Evolutionary conservation across 2,329 filamentous ascomycete genomes (phyloP), one percentile per base, ranked within the genome.

Genomic region (Zymoseptoria pseudotritici): DNA sequence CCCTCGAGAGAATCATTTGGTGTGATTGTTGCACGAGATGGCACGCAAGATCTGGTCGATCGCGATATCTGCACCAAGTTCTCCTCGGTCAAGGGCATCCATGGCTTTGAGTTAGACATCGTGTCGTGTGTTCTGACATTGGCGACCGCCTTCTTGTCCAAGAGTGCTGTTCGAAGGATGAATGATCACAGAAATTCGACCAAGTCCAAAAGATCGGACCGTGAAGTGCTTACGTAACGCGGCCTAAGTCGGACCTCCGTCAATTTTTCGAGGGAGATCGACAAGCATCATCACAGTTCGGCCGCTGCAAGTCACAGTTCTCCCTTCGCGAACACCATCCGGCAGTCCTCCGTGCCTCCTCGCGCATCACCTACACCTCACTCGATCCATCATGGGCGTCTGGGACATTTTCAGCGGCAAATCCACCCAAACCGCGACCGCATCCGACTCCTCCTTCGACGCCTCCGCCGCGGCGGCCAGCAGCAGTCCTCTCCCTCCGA

Each of bases 391-490:
- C 10, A 84, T 83, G 81, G 77, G 80, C 58, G 77, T 84, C 69
- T 84, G 82, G 84, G 84, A 86, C 71, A 78, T 80, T 19, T 76
- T 87, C 69, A 82, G 82, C 49, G 84, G 84, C 63, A 81, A 81
- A 70, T 71, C 78, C 54, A 68, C 70, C 31, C 68, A 70, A 46
- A 67, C 76, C 56, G 69, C 77, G 54, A 74, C 77, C 64, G 75
- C 78, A 58, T 63, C 74, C 26, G 72, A 74, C 60, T 63, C 70
- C 58, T 66, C 74, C 65, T 77, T 73, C 62, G 77, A 83, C 65
- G 73, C 81, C 62, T 78, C 81, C 67, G 70, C 77, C 42, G 61
- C 59, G 56, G 59, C 56, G 58, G 61, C 60, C 54, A 61, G 50
- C 60, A 63, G 64, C 56, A 58, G 62, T 67, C 72, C 68, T 26